Conservation (phyloP, 2,329 filamentous ascomycete species). For the Ustulina deusta region DNA sequence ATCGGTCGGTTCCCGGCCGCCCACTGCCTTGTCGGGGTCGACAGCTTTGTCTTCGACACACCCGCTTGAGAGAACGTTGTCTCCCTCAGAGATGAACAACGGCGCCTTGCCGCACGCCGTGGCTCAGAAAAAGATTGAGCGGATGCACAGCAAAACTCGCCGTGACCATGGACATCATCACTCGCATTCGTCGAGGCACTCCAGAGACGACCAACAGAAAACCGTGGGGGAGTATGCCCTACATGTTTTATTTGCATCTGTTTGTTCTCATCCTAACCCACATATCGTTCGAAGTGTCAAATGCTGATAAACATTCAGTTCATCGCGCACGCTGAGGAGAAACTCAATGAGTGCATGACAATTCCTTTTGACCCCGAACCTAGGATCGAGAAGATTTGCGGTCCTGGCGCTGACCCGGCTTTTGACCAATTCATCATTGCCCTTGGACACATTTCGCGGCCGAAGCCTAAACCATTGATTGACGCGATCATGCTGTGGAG, state of each 20-base stretch:
- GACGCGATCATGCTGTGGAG: conserved; percentile 99
- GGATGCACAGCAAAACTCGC: conserved; percentile 74
- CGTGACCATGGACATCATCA: conserved; percentile 80
- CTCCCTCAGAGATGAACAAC: conserved; percentile 59
- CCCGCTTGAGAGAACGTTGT: conserved; percentile 60
- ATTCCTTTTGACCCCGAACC: conserved; percentile 83
- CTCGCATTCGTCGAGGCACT: conserved; percentile 78
- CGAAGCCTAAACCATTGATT: conserved; percentile 94
- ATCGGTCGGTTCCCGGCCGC: conserved; percentile 56
- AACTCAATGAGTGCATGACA: conserved; percentile 88
- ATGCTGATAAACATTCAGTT: conserved; percentile 68
- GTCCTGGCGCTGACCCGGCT: conserved; percentile 83
- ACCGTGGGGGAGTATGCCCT: conserved; percentile 98
- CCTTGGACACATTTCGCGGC: conserved; percentile 91
- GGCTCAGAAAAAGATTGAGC: conserved; percentile 67
- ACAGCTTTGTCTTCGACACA: conserved; percentile 51
- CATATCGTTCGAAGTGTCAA: not conserved
- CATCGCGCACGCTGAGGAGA: conserved; percentile 95
- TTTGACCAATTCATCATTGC: conserved; percentile 97
- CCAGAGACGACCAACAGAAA: conserved; percentile 82
- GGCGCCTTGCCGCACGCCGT: conserved; percentile 58
- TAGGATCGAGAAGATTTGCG: conserved; percentile 89
- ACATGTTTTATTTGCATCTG: conserved; percentile 94
- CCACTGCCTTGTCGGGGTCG: conserved; percentile 62
- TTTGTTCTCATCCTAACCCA: conserved; percentile 56